Conservation (phyloP, 2,329 filamentous ascomycete species). For the Gnomoniopsis smithogilvyi region DNA sequence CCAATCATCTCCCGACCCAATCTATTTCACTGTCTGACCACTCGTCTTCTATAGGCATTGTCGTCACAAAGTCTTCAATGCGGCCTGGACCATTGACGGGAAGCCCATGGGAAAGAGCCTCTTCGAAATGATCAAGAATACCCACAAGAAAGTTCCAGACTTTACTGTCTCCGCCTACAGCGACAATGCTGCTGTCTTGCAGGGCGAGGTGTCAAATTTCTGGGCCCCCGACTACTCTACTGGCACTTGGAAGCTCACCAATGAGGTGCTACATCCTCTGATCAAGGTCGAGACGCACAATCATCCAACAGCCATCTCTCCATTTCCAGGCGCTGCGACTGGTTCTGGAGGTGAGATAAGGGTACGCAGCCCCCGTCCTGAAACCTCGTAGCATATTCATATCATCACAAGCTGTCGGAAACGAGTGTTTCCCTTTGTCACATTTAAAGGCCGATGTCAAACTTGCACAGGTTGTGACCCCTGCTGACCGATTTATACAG, state of each 20-base stretch:
- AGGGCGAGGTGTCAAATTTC: slow-evolving; percentile 68
- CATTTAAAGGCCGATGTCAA: background rate
- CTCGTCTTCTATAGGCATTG: slow-evolving; percentile 37
- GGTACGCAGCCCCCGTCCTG: slow-evolving; percentile 18
- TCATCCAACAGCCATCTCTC: slow-evolving; percentile 93
- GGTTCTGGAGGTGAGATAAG: slow-evolving; percentile 94
- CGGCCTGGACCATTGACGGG: slow-evolving; percentile 92
- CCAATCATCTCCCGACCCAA: slow-evolving; percentile 34
- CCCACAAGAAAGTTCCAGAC: slow-evolving; percentile 76
- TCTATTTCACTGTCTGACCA: slow-evolving; percentile 73
- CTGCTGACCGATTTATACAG: slow-evolving; percentile 9
- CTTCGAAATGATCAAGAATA: slow-evolving; percentile 96
- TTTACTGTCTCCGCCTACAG: slow-evolving; percentile 95
- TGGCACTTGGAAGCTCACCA: slow-evolving; percentile 82
- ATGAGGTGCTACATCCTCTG: slow-evolving; percentile 82
- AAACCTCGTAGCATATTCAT: background rate
- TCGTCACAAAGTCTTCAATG: slow-evolving; percentile 82
- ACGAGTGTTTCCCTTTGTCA: slow-evolving; percentile 9
- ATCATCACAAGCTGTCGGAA: background rate
- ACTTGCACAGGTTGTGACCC: background rate
- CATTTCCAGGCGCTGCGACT: slow-evolving; percentile 88
- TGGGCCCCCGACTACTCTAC: slow-evolving; percentile 88
- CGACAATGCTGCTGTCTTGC: slow-evolving; percentile 92
- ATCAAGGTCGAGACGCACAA: slow-evolving; percentile 98
- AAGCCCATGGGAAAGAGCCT: slow-evolving; percentile 74